Evolutionary conservation across 2,329 filamentous ascomycete genomes (phyloP), one percentile per base, ranked within the genome.

Genomic region (Hypocrella siamensis): DNA sequence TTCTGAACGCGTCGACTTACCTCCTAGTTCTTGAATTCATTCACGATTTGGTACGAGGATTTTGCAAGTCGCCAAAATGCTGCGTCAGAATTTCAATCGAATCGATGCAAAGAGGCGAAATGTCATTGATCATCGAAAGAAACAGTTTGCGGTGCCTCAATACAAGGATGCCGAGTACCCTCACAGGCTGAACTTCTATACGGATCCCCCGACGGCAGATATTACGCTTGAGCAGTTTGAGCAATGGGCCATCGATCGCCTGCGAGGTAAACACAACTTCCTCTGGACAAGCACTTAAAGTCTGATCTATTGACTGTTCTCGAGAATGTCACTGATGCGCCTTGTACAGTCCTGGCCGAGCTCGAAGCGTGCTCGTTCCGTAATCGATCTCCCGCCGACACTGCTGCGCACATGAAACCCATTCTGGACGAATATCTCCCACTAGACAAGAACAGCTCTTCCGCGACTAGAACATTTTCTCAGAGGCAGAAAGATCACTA

Each of bases 211-310:
- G 0, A 94, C 85, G 0, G 80, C 81, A 30, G 90, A 98, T 49
- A 90, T 98, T 44, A 93, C 84, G 0, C 74, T 98, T 26, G 90
- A 98, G 51, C 78, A 98, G 51, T 98, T 98, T 47, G 90, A 98
- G 53, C 85, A 93, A 68, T 98, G 90, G 90, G 90, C 86, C 9
- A 96, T 98, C 47, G 82, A 93, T 47, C 69, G 90, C 35, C 56
- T 98, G 42, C 78, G 84, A 58, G 71, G 84, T 84, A 61, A 34
- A 60, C 32, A 7, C 4, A 8, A 4, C 14, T 14, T 29, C 11
- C 16, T 3, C 16, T 21, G 15, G 8, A 6, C 18, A n/a, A n/a
- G n/a, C n/a, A n/a, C n/a, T n/a, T n/a, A n/a, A n/a, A n/a, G n/a
- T 18, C 17, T n/a, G 17, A 5, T 18, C 8, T 21, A 21, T 8